These are phyloP conservation scores for Pseudocercospora vitis DNA, from an alignment of 2,329 filamentous ascomycete species.

Conservation along the genomic window DNA sequence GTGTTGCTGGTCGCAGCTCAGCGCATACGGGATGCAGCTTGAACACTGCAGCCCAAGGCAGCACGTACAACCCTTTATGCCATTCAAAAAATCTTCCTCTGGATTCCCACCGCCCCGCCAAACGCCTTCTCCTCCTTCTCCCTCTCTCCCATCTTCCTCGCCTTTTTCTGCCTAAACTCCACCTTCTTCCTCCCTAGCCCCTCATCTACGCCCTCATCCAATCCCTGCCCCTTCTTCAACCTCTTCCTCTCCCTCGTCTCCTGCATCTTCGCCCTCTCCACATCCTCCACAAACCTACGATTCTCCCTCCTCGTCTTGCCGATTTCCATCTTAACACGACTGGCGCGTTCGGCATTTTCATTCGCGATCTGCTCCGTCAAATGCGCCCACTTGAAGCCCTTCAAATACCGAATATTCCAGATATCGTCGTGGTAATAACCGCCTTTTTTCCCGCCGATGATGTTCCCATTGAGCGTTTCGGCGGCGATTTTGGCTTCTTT, in stretches of 20 bases:
- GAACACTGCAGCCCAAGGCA: too few relatives aligned
- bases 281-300: slow-evolving; percentile 74
- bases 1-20: too few relatives aligned
- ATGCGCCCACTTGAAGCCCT: slow-evolving; percentile 76
- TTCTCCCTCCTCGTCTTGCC: slow-evolving; percentile 74
- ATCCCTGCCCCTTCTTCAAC: slow-evolving; percentile 59
- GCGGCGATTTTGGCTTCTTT: slow-evolving; percentile 74
- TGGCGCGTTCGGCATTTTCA: slow-evolving; percentile 76
- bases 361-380: slow-evolving; percentile 74
- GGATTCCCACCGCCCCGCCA: not conserved
- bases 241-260: slow-evolving; percentile 63
- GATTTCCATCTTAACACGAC: slow-evolving; percentile 75
- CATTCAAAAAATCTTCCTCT: slow-evolving; percentile 19
- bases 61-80: too few relatives aligned
- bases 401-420: slow-evolving; percentile 80
- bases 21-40: too few relatives aligned
- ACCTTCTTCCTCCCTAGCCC: not conserved
- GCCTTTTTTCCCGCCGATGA: slow-evolving; percentile 80
- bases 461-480: slow-evolving; percentile 73
- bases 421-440: slow-evolving; percentile 82
- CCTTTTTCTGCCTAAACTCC: slow-evolving; percentile 20
- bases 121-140: slow-evolving; percentile 7
- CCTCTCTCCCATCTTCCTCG: not conserved
- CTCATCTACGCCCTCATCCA: slow-evolving; percentile 37
- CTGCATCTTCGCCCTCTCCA: slow-evolving; percentile 77